Base-by-base conservation (phyloP, 23 red algal species). In the Pyropia yezoensis region DNA sequence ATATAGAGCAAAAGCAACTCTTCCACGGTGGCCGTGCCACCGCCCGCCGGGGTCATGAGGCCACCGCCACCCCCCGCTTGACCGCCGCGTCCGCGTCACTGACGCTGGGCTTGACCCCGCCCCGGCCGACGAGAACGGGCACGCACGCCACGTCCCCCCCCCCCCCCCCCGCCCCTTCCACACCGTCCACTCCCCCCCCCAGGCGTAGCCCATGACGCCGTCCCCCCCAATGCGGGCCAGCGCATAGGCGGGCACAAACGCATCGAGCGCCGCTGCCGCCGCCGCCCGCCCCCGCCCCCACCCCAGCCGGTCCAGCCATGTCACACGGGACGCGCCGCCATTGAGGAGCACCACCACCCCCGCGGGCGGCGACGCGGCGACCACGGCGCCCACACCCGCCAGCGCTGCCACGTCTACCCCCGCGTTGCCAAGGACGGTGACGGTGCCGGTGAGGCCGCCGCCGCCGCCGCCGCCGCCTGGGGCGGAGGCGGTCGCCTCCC, bases 31-130 rank as follows among this genome's bases (percentile, higher is more conserved):
- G 30, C 2, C 30, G 30, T 33, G 39, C 30, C 30, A 2, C 30
- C 30, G 2, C 30, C 2, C 2, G 30, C 2, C 2, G 6, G 30
- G 30, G 2, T 47, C 39, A 47, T 47, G 39, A 13, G 3, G 39
- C 39, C 39, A 47, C 70, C 17, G 55, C 50, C 24, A 73, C 19
- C 11, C 69, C 79, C 12, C 73, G 6, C 34, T 71, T 66, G 62
- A 84, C 66, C 56, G 67, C 29, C 49, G 33, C 14, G 52, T 84
- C 79, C 62, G 75, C 79, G 20, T 84, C 79, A 52, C 73, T 49
- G 22, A 84, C 21, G 32, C 54, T 67, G 5, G 79, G 79, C 59
- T 64, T 62, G 1, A 49, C 14, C 3, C 66, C 33, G 3, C 27
- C 45, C 0, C 58, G n/a, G 26, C 25, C 18, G 3, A 55, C 33